Evolutionary conservation across 768 basidiomycete genomes (phyloP), one percentile per base, ranked within the genome.

Genomic region (Tricholoma matsutake): DNA sequence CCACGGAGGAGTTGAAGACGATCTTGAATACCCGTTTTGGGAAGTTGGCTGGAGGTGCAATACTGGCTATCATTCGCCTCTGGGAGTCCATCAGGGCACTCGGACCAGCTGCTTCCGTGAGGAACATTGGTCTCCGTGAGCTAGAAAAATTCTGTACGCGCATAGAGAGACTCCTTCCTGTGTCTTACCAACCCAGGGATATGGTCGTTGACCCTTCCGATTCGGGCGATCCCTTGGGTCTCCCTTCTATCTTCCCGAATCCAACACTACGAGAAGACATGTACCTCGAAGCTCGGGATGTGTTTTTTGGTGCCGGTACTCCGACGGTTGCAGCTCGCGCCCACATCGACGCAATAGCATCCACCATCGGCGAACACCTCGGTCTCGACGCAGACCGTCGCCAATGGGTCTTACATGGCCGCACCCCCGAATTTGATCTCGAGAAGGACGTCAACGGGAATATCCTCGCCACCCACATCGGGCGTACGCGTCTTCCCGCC

Each of bases 281-380:
- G 31, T 95, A 88, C 67, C 78, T 93, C 43, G 92, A 95, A 69
- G 92, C 92, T 0, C 82, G 89, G 18, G 97, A 98, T 70, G 85
- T 96, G 22, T 98, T 99, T 76, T 93, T 97, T 64, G 92, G 93
- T 37, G 81, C 86, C 25, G 84, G 85, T 14, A 73, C 78, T 4
- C 78, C 81, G 54, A 87, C 86, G 1, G 63, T 80, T 1, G 71
- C 83, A 8, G 81, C 85, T 51, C 83, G 76, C 54, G 73, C 77
- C 4, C 83, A 86, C 63, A 63, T 76, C 14, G 78, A 81, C 6
- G 73, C 75, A 2, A 76, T 94, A 56, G 81, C 86, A 2, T 55
- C 71, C 3, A 70, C 84, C 22, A 75, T 92, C 43, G 89, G 84
- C 6, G 76, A 82, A 31, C 81, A 85, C 31, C 79, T 96, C 5